Base-by-base conservation (phyloP, 345 rosid species). In the Brassica incana region DNA sequence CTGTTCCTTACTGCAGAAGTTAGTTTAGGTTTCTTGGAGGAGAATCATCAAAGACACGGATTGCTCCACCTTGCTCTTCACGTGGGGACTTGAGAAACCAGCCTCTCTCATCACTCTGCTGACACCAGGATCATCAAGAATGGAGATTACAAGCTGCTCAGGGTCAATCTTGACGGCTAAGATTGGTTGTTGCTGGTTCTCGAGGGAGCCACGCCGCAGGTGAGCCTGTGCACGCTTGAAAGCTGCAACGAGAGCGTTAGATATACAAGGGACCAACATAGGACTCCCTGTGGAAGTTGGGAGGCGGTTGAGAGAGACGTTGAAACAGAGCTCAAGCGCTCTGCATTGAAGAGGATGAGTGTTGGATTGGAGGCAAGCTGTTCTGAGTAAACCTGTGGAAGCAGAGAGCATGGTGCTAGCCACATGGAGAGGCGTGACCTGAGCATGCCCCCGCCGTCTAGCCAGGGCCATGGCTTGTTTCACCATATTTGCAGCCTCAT, bases 181-280 rank as follows among this genome's bases (percentile, higher is more conserved):
- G 50, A 94, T 86, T 33, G 97, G 88, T 71, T 93, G 93, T 74
- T 94, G 94, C 83, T 87, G 96, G 87, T 82, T 92, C 68, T 94
- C 95, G 6, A 89, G 79, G 11, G 93, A 87, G 29, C 98, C 97
- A 5, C 98, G 89, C 29, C 97, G 77, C 72, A 92, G 93, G 81
- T 92, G 95, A 72, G 97, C 97, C 82, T 92, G 98, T 11, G 98
- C 98, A n/a, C 97, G 92, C 85, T 92, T 94, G 75, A 94, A 89
- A 77, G 97, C 98, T 0, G 98, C 98, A 74, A 92, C 89, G 71
- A 94, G 79, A 72, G 98, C 92, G 68, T 94, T 94, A 14, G 97
- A 91, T 64, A 91, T 83, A 56, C 91, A 88, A 70, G 98, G 98
- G 67, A 60, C 87, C 69, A 89, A 73, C 72, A 85, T 75, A 48